Conservation (phyloP, 192 early-diverging fungal species). For the Helicostylum pulchrum region DNA sequence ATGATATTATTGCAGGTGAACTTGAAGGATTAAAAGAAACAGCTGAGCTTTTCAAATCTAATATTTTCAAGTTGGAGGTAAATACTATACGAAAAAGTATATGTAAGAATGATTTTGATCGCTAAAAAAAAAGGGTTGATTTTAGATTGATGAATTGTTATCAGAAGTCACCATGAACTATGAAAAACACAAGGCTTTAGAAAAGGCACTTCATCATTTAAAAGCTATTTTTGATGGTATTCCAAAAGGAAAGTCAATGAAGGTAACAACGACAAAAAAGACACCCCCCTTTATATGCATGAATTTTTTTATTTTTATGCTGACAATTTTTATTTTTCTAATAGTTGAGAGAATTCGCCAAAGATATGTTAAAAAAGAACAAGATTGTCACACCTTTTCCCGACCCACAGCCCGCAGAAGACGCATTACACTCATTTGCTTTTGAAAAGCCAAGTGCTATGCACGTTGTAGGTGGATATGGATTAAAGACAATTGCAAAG, state of each 20-base stretch:
- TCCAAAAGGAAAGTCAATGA: constrained; percentile 45
- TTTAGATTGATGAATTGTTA: constrained; percentile 68
- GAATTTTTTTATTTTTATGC: constrained; percentile 10
- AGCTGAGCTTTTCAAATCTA: constrained; percentile 80
- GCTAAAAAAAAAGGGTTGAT: neutral
- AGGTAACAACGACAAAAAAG: constrained; percentile 43
- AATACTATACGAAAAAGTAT: neutral
- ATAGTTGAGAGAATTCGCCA: constrained; percentile 42
- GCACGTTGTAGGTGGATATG: constrained; percentile 84
- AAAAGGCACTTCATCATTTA: constrained; percentile 62
- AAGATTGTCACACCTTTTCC: constrained; percentile 73
- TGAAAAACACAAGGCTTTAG: constrained; percentile 54
- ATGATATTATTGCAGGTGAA: constrained; percentile 59
- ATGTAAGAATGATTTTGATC: neutral
- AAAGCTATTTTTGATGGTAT: constrained; percentile 68
- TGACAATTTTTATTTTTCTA: neutral
- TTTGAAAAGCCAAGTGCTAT: constrained; percentile 73
- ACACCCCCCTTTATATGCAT: neutral
- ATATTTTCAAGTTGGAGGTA: constrained; percentile 88
- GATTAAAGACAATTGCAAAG: constrained; percentile 71
- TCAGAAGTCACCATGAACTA: constrained; percentile 63
- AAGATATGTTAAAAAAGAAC: constrained; percentile 50
- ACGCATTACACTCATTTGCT: constrained; percentile 74
- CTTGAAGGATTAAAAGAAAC: constrained; percentile 82
- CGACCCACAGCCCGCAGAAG: constrained; percentile 65